Conservation (phyloP, 257 asterid genomes). For the Hygrophila difformis region DNA sequence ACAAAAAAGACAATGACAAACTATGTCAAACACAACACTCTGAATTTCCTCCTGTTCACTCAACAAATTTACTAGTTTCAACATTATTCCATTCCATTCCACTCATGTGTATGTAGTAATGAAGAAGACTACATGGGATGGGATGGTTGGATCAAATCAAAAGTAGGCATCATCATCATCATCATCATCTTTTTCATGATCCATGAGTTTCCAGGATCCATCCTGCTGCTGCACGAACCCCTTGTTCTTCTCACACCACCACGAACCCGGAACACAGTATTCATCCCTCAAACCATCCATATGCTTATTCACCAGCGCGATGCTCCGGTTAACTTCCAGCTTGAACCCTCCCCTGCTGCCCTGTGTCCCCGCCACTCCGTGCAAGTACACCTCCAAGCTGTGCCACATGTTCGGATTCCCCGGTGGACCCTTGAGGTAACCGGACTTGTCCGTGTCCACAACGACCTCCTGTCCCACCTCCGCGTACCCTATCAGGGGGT, state of each 20-base stretch:
- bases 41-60: too few relatives aligned
- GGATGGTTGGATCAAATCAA: too few relatives aligned
- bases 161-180: too few relatives aligned
- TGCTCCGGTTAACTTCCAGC: slow-evolving; percentile 41
- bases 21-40: too few relatives aligned
- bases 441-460: slow-evolving; percentile 47
- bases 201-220: slow-evolving; percentile 69
- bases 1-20: too few relatives aligned
- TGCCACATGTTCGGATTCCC: slow-evolving; percentile 43
- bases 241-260: slow-evolving; percentile 60
- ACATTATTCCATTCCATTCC: too few relatives aligned
- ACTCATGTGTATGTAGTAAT: too few relatives aligned
- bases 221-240: slow-evolving; percentile 78
- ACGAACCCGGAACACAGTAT: slow-evolving; percentile 40
- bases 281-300: slow-evolving; percentile 44
- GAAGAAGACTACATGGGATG: too few relatives aligned
- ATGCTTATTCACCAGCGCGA: slow-evolving; percentile 49
- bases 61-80: too few relatives aligned
- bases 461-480: slow-evolving; percentile 61
- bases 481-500: slow-evolving; percentile 36
- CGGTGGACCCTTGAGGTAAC: slow-evolving; percentile 42
- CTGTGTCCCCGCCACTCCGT: slow-evolving; percentile 71
- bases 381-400: slow-evolving; percentile 56
- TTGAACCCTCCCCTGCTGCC: slow-evolving; percentile 46
- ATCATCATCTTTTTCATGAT: slow-evolving; percentile 33